phyloP scores from a whole-genome alignment of 1,284 basidiomycete species.

The Ceratobasidium sp. region DNA sequence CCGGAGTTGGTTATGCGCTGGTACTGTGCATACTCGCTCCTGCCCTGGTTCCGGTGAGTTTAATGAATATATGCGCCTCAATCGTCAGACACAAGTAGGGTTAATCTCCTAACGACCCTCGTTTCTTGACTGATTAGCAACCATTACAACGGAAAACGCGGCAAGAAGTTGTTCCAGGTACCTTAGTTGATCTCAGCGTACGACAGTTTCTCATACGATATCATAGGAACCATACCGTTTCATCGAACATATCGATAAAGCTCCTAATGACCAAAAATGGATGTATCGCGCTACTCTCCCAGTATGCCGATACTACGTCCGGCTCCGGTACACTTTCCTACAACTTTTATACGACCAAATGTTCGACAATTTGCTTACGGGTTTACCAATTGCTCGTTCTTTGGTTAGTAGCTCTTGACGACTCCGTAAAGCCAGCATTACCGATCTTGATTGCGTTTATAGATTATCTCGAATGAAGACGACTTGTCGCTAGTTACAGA shows the following conservation, averaged over 20 bases:
- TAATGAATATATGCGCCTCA: background rate
- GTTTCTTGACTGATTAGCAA: conserved; percentile 5
- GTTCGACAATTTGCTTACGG: conserved; percentile 46
- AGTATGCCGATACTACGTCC: conserved; percentile 44
- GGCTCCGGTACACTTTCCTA: conserved; percentile 39
- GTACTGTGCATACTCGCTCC: conserved; percentile 43
- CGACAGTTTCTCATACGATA: too few relatives aligned
- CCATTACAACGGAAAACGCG: conserved; percentile 42
- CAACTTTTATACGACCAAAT: conserved; percentile 46
- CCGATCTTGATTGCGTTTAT: background rate
- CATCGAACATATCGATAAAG: conserved; percentile 21
- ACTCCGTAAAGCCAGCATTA: background rate
- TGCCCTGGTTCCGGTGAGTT: conserved; percentile 43
- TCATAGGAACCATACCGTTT: conserved; percentile 39
- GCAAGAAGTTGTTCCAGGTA: conserved; percentile 45
- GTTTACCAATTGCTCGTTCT: conserved; percentile 45
- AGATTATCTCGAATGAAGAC: conserved; percentile 43
- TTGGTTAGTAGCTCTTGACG: conserved; percentile 20
- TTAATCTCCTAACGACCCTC: background rate
- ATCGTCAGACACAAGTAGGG: background rate
- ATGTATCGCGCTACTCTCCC: conserved; percentile 30
- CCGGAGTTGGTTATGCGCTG: conserved; percentile 47
- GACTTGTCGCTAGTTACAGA: conserved; percentile 35
- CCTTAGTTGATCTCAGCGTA: background rate
- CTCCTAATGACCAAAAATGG: conserved; percentile 43